These are phyloP conservation scores for Hirschfeldia incana DNA, from an alignment of 345 rosid genomes.

Conservation along the genomic window DNA sequence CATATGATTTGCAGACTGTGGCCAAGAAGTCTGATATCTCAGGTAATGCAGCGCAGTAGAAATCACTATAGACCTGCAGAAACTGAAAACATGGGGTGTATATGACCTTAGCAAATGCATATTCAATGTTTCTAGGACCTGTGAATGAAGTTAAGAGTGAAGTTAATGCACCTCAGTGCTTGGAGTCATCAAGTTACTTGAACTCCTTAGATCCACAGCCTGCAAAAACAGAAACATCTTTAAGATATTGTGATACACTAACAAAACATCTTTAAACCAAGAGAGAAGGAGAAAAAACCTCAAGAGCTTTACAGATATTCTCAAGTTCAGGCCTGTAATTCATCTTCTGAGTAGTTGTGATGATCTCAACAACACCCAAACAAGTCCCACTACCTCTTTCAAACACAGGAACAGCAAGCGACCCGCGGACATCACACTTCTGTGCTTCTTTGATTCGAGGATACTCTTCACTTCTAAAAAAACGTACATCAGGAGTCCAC, in stretches of 20 bases:
- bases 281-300: constrained; percentile 56
- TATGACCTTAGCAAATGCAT: constrained; percentile 33
- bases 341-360: constrained; percentile 68
- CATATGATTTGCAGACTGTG: constrained; percentile 59
- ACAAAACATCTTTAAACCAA: constrained; percentile 11
- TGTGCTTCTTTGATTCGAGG: constrained; percentile 66
- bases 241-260: constrained; percentile 16
- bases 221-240: constrained; percentile 43
- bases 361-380: constrained; percentile 88
- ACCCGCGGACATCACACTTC: constrained; percentile 66
- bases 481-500: constrained; percentile 97
- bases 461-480: constrained; percentile 69
- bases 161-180: constrained; percentile 49
- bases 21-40: constrained; percentile 56
- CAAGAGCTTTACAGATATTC: constrained; percentile 85
- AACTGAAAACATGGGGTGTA: constrained; percentile 26
- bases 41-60: constrained; percentile 53
- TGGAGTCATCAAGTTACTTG: constrained; percentile 53
- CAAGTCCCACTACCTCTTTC: constrained; percentile 71
- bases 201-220: constrained; percentile 81
- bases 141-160: constrained; percentile 15
- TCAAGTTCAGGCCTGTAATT: constrained; percentile 73
- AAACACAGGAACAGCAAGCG: constrained; percentile 87
- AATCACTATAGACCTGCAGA: constrained; percentile 57
- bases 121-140: constrained; percentile 9